Percentiles rank a stretch among this genome's conserved stretches.
Evolutionary conservation across 805 yeast species (phyloP).

Genomic region (Candida incommunis): DNA sequence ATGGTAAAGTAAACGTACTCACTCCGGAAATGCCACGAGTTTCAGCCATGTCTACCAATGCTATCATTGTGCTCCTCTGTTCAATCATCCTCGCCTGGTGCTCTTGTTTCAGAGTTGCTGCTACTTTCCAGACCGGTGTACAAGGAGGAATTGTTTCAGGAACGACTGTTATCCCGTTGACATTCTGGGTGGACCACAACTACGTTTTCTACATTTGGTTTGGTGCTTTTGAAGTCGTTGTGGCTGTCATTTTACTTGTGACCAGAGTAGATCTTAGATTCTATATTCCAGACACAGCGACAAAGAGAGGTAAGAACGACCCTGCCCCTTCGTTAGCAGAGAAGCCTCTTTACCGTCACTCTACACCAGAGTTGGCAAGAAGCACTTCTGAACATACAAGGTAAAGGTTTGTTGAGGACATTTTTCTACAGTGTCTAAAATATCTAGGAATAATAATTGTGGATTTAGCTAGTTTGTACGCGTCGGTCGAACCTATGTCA

Average conservation of each 20-base stretch:
- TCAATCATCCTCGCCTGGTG: conserved; percentile 14
- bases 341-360: conserved; percentile 1
- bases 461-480: too few species aligned
- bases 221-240: conserved; percentile 51
- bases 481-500: too few species aligned
- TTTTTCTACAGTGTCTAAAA: neutral
- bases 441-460: too few species aligned
- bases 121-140: conserved; percentile 14
- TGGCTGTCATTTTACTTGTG: conserved; percentile 40
- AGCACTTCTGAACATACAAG: neutral
- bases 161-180: conserved; percentile 9
- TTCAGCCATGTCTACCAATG: conserved; percentile 27
- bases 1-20: conserved; percentile 36
- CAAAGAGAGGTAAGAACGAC: conserved; percentile 9
- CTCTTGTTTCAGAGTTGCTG: conserved; percentile 21
- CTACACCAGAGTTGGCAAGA: neutral
- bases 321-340: conserved; percentile 13
- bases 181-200: conserved; percentile 35
- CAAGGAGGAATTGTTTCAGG: conserved; percentile 10
- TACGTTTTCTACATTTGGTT: conserved; percentile 53
- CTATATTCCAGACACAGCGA: conserved; percentile 57
- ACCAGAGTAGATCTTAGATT: conserved; percentile 65
- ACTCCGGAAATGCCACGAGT: conserved; percentile 23
- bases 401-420: neutral
- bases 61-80: conserved; percentile 17